Percentiles rank a stretch among this genome's conserved stretches.
These are phyloP conservation scores for Hortaea sp. DNA, from an alignment of 2,329 filamentous ascomycete genomes.

Conservation along the genomic window DNA sequence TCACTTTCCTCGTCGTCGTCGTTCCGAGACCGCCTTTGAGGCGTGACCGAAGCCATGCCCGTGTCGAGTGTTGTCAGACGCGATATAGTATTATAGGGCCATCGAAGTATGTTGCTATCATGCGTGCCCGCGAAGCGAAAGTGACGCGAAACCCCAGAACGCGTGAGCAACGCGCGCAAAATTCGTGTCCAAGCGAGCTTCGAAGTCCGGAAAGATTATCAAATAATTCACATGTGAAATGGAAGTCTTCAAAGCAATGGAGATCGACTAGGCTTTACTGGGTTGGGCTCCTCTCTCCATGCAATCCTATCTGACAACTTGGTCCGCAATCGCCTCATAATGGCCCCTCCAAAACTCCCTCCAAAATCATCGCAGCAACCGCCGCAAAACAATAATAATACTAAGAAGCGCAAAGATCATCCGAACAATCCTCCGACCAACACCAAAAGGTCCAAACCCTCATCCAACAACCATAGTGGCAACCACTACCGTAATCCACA, in stretches of 20 bases:
- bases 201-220: too few relatives aligned
- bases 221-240: too few relatives aligned
- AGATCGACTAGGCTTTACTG: too few relatives aligned
- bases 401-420: slow-evolving; percentile 10
- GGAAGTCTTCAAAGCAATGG: too few relatives aligned
- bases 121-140: not conserved
- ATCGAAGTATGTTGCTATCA: not conserved
- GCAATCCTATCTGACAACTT: too few relatives aligned
- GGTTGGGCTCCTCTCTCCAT: too few relatives aligned
- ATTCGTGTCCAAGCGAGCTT: not conserved
- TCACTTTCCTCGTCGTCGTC: slow-evolving; percentile 2
- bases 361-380: not conserved
- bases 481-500: slow-evolving; percentile 10
- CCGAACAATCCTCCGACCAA: not conserved
- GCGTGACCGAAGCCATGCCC: slow-evolving; percentile 6
- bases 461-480: slow-evolving; percentile 1
- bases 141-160: not conserved
- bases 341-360: not conserved
- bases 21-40: slow-evolving; percentile 8
- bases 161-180: not conserved
- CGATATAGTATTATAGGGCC: not conserved
- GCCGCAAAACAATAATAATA: not conserved
- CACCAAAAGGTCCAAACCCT: not conserved
- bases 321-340: too few relatives aligned
- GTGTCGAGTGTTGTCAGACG: not conserved